Conservation (phyloP, 495 filamentous ascomycete species). For the Aspergillus panamensis region DNA sequence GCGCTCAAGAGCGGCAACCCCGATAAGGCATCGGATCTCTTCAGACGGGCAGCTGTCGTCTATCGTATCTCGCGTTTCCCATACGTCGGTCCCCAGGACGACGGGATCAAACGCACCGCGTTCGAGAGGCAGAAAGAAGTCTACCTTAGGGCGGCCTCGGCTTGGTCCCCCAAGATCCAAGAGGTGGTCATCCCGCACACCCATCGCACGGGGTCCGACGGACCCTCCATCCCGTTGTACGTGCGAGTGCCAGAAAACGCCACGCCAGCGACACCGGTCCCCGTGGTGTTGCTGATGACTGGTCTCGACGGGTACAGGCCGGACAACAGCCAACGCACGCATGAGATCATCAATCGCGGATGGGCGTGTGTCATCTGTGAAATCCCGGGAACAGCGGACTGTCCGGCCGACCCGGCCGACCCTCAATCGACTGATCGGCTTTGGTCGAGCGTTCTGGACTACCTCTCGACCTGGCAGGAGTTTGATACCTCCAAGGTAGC, state of each 20-base stretch:
- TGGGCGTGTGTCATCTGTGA: conserved; percentile 64
- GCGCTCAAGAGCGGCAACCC: conserved; percentile 42
- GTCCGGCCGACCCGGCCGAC: conserved; percentile 59
- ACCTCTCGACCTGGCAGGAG: conserved; percentile 53
- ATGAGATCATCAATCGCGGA: conserved; percentile 59
- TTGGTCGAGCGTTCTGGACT: conserved; percentile 59
- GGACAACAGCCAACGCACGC: conserved; percentile 68
- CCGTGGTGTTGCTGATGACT: conserved; percentile 66
- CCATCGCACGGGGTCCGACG: conserved; percentile 46
- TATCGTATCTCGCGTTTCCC: conserved; percentile 75
- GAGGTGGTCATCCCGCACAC: conserved; percentile 62
- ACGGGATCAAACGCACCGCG: conserved; percentile 53
- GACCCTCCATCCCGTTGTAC: conserved; percentile 60
- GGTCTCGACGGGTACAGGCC: conserved; percentile 77
- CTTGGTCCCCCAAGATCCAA: conserved; percentile 52
- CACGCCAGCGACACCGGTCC: conserved; percentile 39
- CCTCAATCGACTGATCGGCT: conserved; percentile 50
- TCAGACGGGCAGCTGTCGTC: conserved; percentile 66
- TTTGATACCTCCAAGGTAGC: conserved; percentile 62
- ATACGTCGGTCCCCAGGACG: conserved; percentile 46
- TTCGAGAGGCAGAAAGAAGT: conserved; percentile 66
- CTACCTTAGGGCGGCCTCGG: conserved; percentile 55
- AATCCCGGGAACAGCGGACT: conserved; percentile 79
- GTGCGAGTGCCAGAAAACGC: conserved; percentile 54
- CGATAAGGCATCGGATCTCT: conserved; percentile 55